These are phyloP conservation scores for Vinca major DNA, from an alignment of 305 asterid genomes.

Conservation along the genomic window DNA sequence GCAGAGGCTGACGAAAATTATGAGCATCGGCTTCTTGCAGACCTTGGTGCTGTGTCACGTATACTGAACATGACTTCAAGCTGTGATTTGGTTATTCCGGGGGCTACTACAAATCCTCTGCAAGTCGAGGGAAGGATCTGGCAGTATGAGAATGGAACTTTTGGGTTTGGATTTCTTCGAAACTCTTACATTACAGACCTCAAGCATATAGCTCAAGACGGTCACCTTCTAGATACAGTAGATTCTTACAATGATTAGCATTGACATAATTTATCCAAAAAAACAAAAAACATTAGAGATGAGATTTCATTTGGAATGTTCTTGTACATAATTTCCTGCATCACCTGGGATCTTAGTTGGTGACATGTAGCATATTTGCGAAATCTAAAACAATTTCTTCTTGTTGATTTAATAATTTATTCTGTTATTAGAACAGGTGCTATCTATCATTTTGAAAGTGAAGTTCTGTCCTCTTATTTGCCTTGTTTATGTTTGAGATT, in stretches of 20 bases:
- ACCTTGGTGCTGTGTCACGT: constrained; percentile 30
- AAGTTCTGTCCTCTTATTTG: background rate
- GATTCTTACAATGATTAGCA: constrained; percentile 26
- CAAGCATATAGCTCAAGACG: constrained; percentile 51
- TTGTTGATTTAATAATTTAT: background rate
- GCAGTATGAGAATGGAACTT: constrained; percentile 62
- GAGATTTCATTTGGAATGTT: constrained; percentile 6
- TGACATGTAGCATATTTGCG: background rate
- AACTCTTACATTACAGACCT: constrained; percentile 50
- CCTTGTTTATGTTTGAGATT: background rate
- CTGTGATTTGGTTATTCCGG: constrained; percentile 73
- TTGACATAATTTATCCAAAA: constrained; percentile 7
- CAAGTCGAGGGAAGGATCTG: constrained; percentile 81
- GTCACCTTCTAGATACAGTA: constrained; percentile 44
- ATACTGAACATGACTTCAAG: constrained; percentile 69
- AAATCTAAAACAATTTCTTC: constrained; percentile 3
- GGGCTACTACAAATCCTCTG: constrained; percentile 33
- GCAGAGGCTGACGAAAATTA: constrained; percentile 26
- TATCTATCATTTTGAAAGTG: background rate
- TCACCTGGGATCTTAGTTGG: background rate
- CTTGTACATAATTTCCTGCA: constrained; percentile 16
- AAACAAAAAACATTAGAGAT: background rate
- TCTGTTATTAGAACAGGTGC: background rate
- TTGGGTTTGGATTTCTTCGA: constrained; percentile 80
- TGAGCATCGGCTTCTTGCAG: constrained; percentile 24